Evolutionary conservation across 2,329 filamentous ascomycete genomes (phyloP).

Genomic region (Epicoccum sorghinum): DNA sequence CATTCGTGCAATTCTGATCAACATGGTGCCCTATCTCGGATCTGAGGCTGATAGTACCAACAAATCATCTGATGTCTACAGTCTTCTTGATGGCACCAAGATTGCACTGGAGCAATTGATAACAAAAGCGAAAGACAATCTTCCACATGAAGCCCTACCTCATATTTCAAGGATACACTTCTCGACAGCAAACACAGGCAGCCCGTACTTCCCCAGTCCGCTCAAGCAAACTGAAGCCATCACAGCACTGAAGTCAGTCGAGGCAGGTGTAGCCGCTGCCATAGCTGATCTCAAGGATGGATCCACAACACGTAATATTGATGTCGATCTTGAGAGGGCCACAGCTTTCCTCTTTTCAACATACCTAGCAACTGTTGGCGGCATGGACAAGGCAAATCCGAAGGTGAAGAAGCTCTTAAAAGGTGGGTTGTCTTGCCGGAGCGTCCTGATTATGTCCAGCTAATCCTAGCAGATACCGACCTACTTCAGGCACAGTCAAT

Average conservation of each 20-base stretch:
- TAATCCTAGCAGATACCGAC: constrained; percentile 67
- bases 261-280: constrained; percentile 65
- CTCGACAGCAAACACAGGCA: constrained; percentile 46
- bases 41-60: constrained; percentile 16
- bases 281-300: constrained; percentile 63
- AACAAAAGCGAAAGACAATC: constrained; percentile 37
- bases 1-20: constrained; percentile 4
- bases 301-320: constrained; percentile 50
- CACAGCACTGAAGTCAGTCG: constrained; percentile 64
- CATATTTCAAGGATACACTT: constrained; percentile 42
- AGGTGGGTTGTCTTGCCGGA: constrained; percentile 28
- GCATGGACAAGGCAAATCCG: constrained; percentile 52
- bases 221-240: constrained; percentile 61
- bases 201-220: constrained; percentile 51
- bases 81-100: constrained; percentile 43
- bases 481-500: constrained; percentile 72
- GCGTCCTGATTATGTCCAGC: constrained; percentile 15
- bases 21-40: constrained; percentile 40
- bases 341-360: constrained; percentile 64
- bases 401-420: constrained; percentile 56
- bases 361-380: constrained; percentile 62
- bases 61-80: constrained; percentile 26
- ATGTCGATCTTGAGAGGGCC: constrained; percentile 60
- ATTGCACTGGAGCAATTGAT: constrained; percentile 42
- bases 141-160: constrained; percentile 41